phyloP scores from a whole-genome alignment of 495 filamentous ascomycete genomes.

The Hypoxylon fragiforme region DNA sequence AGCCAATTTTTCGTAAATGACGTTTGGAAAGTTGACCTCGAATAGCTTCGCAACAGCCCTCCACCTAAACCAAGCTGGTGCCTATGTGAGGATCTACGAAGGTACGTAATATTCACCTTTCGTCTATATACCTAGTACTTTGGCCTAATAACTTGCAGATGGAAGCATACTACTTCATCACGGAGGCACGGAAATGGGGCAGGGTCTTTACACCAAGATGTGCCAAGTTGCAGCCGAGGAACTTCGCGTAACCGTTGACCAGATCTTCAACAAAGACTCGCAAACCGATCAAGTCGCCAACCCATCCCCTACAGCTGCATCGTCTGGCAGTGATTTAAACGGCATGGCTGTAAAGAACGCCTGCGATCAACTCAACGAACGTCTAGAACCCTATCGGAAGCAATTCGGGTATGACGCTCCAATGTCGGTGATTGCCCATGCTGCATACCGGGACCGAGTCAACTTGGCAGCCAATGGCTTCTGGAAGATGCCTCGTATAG shows the following conservation, averaged over 20 bases:
- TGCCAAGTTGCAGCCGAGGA: slow-evolving; percentile 84
- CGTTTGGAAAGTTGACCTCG: slow-evolving; percentile 41
- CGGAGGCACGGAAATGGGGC: slow-evolving; percentile 88
- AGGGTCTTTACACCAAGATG: slow-evolving; percentile 91
- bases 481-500: slow-evolving; percentile 86
- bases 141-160: slow-evolving; percentile 59
- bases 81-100: slow-evolving; percentile 71
- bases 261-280: slow-evolving; percentile 78
- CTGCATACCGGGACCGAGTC: slow-evolving; percentile 84
- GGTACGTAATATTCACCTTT: not conserved
- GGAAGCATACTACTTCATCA: slow-evolving; percentile 82
- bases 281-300: slow-evolving; percentile 87
- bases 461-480: slow-evolving; percentile 87
- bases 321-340: slow-evolving; percentile 82
- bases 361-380: slow-evolving; percentile 77
- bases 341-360: slow-evolving; percentile 87
- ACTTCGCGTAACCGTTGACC: slow-evolving; percentile 66
- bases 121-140: no score
- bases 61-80: slow-evolving; percentile 85
- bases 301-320: slow-evolving; percentile 81
- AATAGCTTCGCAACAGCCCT: slow-evolving; percentile 80
- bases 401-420: slow-evolving; percentile 68
- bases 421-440: slow-evolving; percentile 76
- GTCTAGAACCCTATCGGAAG: slow-evolving; percentile 74
- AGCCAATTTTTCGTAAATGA: not conserved